A percentile compares a stretch with the other conserved stretches of the same genome.
phyloP scores from a whole-genome alignment of 163 green algal species.

The Prototheca wickerhamii region DNA sequence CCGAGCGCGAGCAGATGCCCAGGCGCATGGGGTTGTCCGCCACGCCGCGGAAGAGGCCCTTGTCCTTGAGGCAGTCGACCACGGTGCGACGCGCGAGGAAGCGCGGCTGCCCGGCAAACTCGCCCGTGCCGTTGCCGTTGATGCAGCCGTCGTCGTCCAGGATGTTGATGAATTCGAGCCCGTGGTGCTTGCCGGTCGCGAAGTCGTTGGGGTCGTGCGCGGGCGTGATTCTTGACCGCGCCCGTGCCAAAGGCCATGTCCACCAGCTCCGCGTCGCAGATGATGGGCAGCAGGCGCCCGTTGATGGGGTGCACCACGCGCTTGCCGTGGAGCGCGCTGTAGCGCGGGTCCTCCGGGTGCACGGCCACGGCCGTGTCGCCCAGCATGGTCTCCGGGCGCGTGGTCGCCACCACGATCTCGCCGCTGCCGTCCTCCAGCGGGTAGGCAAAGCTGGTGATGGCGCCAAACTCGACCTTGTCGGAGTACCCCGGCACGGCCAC shows the following conservation, averaged over 20 bases:
- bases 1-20: conserved; percentile 80
- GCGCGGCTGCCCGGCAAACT: conserved; percentile 76
- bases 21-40: conserved; percentile 85
- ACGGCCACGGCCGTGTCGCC: conserved; percentile 93
- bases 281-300: conserved; percentile 85
- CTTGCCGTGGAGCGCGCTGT: conserved; percentile 76
- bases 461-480: conserved; percentile 78
- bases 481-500: conserved; percentile 84
- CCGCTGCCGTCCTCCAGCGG: conserved; percentile 62
- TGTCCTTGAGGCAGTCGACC: conserved; percentile 72
- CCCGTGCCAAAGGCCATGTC: conserved; percentile 94
- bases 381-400: conserved; percentile 95
- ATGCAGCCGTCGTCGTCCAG: conserved; percentile 87
- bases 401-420: conserved; percentile 96
- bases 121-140: conserved; percentile 66
- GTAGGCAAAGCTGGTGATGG: conserved; percentile 92
- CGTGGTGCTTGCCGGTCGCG: conserved; percentile 84
- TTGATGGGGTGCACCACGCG: conserved; percentile 80
- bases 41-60: conserved; percentile 74
- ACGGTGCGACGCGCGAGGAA: conserved; percentile 82
- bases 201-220: conserved; percentile 99
- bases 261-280: conserved; percentile 88
- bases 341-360: conserved; percentile 84
- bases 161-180: conserved; percentile 94
- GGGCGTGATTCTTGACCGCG: conserved; percentile 90